Base-by-base conservation (phyloP, 352 stramenopile species). In the Pilasporangium apinafurcum region DNA sequence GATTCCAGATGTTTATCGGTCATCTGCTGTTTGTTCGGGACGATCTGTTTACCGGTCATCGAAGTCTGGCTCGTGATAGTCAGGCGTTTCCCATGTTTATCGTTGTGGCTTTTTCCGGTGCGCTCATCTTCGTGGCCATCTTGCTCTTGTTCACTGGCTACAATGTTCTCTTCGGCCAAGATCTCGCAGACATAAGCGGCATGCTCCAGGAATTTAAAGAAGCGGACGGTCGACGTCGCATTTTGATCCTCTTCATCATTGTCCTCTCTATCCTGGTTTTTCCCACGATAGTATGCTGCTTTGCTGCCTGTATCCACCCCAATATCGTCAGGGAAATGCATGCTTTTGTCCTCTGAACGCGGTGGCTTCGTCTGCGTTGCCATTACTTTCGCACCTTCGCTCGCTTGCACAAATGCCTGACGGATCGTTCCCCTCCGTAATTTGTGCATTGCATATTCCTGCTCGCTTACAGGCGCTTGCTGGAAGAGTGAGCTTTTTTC, bases 271-370 rank as follows among this genome's bases (percentile, higher is more conserved):
- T 28, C 17, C 7, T 5, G 13, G 28, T 18, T 9, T 29, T 38
- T 50, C 34, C 21, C 31, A 18, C 25, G 34, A 2, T 27, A 37
- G 37, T 41, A 38, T 36, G n/a, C n/a, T n/a, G n/a, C n/a, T n/a
- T n/a, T n/a, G n/a, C n/a, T n/a, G n/a, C n/a, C 29, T 9, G 51
- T 63, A 27, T 83, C 76, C n/a, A 83, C 46, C 8, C 77, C 77
- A 4, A 86, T 71, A n/a, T 89, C 73, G 27, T 89, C 77, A 0
- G 77, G 77, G 18, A 86, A 89, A 27, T 83, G 68, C 73, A 85
- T 89, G 25, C 56, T 62, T 27, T 78, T 69, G 33, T 84, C 61
- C 7, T 61, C 39, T 0, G 48, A 43, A n/a, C 62, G 41, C 1
- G 62, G 51, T 5, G 53, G 36, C 32, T 85, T 81, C 8, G 73